Evolutionary conservation across 371 early-diverging fungal species (phyloP).

Genomic region (Mortierella sp.): DNA sequence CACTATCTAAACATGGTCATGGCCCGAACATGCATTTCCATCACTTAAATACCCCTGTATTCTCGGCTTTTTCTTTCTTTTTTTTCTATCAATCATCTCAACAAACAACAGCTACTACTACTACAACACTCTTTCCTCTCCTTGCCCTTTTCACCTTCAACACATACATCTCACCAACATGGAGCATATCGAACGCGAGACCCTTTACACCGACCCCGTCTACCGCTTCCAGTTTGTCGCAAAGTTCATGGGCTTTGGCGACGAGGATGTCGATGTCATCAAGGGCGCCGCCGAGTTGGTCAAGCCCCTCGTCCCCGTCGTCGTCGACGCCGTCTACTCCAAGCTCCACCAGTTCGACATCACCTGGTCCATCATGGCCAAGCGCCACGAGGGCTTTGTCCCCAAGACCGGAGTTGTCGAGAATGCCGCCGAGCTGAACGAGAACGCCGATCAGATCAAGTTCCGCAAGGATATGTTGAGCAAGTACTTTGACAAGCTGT

Average conservation of each 20-base stretch:
- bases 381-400: conserved; percentile 77
- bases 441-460: conserved; percentile 81
- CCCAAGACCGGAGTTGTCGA: conserved; percentile 58
- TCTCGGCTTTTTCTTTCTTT: not conserved
- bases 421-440: conserved; percentile 63
- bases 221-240: conserved; percentile 84
- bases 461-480: conserved; percentile 86
- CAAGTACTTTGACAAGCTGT: conserved; percentile 81
- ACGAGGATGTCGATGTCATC: conserved; percentile 73
- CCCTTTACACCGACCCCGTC: conserved; percentile 76
- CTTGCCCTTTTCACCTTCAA: not conserved
- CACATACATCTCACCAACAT: conserved; percentile 26
- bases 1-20: conserved; percentile 10
- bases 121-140: not conserved
- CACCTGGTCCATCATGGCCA: conserved; percentile 75
- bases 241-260: conserved; percentile 77
- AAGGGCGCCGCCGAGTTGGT: conserved; percentile 74
- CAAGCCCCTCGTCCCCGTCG: conserved; percentile 80
- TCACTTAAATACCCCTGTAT: not conserved
- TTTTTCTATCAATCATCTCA: not conserved
- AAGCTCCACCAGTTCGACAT: conserved; percentile 76
- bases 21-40: not conserved
- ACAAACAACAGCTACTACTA: not conserved
- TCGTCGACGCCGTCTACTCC: conserved; percentile 83
- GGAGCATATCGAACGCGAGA: conserved; percentile 72